A percentile compares a stretch with the other conserved stretches of the same genome.
Evolutionary conservation across 345 rosid species (phyloP).

Genomic region (Hibiscus mutabilis): DNA sequence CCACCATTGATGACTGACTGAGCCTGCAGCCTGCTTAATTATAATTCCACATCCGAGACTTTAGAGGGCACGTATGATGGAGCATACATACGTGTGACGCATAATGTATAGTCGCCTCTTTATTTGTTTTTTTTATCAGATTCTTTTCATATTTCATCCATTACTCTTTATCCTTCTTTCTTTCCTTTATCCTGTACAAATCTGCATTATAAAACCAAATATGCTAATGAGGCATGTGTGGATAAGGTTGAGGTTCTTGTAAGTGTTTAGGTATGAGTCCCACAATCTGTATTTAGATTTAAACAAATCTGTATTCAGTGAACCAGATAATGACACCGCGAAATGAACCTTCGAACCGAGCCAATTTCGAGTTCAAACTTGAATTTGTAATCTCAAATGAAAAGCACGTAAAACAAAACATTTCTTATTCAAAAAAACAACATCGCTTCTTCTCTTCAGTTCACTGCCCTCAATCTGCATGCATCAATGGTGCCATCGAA

Average conservation of each 20-base stretch:
- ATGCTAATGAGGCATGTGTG: no score
- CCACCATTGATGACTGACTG: background rate
- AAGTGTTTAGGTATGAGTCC: no score
- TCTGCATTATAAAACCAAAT: no score
- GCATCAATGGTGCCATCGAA: slow-evolving; percentile 16
- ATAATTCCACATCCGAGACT: background rate
- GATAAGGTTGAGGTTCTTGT: no score
- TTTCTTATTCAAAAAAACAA: background rate
- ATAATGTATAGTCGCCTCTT: background rate
- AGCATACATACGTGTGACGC: slow-evolving; percentile 3
- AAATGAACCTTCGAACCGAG: no score
- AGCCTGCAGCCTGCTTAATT: background rate
- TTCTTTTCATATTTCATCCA: slow-evolving; percentile 1
- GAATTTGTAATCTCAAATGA: background rate
- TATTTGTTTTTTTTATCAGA: background rate
- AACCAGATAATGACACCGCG: no score
- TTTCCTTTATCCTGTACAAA: no score
- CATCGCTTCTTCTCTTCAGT: background rate
- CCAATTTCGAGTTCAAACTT: no score
- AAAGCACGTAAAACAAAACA: background rate
- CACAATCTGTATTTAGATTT: no score
- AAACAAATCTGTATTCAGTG: no score
- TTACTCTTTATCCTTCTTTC: background rate
- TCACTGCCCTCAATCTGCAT: background rate
- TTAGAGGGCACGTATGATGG: background rate